Conservation (phyloP, 345 rosid species). For the Atalantia buxifolia region DNA sequence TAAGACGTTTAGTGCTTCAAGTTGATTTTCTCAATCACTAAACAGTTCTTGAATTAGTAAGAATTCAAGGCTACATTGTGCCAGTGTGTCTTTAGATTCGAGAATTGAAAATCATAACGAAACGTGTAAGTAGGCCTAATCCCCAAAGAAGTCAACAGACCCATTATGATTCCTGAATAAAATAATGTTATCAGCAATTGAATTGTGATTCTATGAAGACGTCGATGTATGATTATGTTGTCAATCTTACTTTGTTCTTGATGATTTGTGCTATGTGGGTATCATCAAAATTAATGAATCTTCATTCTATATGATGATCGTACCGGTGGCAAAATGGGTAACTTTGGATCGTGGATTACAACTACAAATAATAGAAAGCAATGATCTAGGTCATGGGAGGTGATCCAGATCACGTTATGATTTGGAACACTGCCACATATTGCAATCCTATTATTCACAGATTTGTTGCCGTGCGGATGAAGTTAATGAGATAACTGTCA, state of each 20-base stretch:
- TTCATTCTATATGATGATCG: too few relatives aligned
- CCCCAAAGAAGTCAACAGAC: constrained; percentile 13
- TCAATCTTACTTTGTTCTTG: background rate
- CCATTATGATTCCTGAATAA: background rate
- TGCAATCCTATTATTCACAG: too few relatives aligned
- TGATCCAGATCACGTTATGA: too few relatives aligned
- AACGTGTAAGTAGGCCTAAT: background rate
- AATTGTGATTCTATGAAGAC: too few relatives aligned
- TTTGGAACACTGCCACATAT: too few relatives aligned
- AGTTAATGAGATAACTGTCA: background rate
- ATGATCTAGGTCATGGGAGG: too few relatives aligned
- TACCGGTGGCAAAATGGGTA: too few relatives aligned
- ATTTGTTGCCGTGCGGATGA: background rate
- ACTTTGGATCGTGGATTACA: too few relatives aligned
- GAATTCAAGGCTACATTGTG: background rate
- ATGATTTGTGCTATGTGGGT: background rate
- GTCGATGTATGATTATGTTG: background rate
- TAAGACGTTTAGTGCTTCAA: too few relatives aligned
- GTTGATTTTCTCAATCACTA: too few relatives aligned
- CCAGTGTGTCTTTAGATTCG: constrained; percentile 21
- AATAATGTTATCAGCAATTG: too few relatives aligned
- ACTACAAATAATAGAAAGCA: too few relatives aligned
- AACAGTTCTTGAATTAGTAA: background rate
- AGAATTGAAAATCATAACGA: background rate
- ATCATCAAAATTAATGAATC: background rate